Percentiles rank a stretch among this genome's conserved stretches.
Evolutionary conservation across 306 rosid species (phyloP).

Genomic region (Fragaria vesca): DNA sequence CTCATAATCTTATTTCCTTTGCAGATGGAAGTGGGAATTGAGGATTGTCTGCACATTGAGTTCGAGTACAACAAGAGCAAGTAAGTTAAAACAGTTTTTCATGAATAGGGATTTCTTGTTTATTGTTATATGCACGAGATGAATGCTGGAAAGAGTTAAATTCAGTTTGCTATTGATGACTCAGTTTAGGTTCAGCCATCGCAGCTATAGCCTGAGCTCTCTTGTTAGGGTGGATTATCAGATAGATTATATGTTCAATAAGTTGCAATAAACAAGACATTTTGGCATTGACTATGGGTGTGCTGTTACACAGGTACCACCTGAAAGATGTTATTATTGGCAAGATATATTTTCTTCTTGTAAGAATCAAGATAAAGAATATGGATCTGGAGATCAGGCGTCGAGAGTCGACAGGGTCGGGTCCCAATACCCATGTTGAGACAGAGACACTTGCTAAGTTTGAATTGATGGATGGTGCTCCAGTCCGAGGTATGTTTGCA

Average conservation of each 20-base stretch:
- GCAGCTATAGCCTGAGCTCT: neutral
- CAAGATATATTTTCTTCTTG: constrained; percentile 94
- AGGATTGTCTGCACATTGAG: constrained; percentile 97
- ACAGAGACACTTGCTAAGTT: constrained; percentile 97
- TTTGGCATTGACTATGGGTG: constrained; percentile 15
- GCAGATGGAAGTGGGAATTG: constrained; percentile 99
- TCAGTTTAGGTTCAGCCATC: neutral
- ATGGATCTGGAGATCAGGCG: constrained; percentile 99
- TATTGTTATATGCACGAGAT: constrained; percentile 18
- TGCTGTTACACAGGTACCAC: constrained; percentile 69
- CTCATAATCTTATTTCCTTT: constrained; percentile 23
- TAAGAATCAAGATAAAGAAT: constrained; percentile 96
- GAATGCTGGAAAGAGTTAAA: constrained; percentile 7
- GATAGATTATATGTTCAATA: neutral
- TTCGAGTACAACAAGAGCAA: constrained; percentile 98
- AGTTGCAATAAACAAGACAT: neutral
- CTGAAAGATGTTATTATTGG: constrained; percentile 94
- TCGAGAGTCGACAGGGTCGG: constrained; percentile 97
- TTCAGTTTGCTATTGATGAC: neutral
- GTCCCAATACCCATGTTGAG: constrained; percentile 95
- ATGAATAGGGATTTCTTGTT: constrained; percentile 18
- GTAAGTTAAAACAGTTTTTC: constrained; percentile 46
- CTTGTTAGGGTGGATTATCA: neutral
- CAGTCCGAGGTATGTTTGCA: constrained; percentile 79
- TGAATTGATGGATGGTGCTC: constrained; percentile 99